Base-by-base conservation (phyloP, 2,329 filamentous ascomycete species). In the Trichophyton mentagrophytes region DNA sequence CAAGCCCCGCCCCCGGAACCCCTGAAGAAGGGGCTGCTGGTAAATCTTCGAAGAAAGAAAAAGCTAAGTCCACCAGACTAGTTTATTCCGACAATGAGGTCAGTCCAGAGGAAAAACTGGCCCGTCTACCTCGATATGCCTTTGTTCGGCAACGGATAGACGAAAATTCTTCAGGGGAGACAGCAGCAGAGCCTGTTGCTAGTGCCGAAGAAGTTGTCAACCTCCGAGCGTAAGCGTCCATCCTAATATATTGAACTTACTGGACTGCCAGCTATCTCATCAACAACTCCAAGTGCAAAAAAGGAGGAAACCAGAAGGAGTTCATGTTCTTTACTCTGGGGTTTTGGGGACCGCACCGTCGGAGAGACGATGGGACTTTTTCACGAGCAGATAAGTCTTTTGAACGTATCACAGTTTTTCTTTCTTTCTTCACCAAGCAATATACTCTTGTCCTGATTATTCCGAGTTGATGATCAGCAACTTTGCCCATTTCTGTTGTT, bases 41-140 rank as follows among this genome's bases (percentile, higher is more conserved):
- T 71, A 87, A 85, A 76, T 84, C 83, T 69, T 74, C 74, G 17
- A 86, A 87, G 79, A 87, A 85, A 73, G 82, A 79, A 64, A 80
- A 84, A 66, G 82, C 80, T 69, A 87, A 85, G 70, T 78, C 79
- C 61, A 82, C 77, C 67, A 78, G 83, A 71, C 85, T 96, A 82
- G 79, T 95, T 33, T 96, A 93, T 76, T 85, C 85, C 64, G 89
- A 95, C 70, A 84, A 87, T 58, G 85, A 87, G 62, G 77, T 85
- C 69, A 93, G 88, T 68, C 88, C 90, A 1, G 91, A 96, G 77
- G 91, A 96, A 80, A 89, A 86, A 75, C 90, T 95, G 88, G 87
- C 89, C 30, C 76, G 78, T 70, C 77, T 93, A 76, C 79, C 87
- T 63, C 85, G 84, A 73, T 96, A 95, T 77, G 84, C 85, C 67